Percentiles rank a stretch among this genome's conserved stretches.
phyloP scores from a whole-genome alignment of 148 eudicot species.

The Persicaria tinctoria region DNA sequence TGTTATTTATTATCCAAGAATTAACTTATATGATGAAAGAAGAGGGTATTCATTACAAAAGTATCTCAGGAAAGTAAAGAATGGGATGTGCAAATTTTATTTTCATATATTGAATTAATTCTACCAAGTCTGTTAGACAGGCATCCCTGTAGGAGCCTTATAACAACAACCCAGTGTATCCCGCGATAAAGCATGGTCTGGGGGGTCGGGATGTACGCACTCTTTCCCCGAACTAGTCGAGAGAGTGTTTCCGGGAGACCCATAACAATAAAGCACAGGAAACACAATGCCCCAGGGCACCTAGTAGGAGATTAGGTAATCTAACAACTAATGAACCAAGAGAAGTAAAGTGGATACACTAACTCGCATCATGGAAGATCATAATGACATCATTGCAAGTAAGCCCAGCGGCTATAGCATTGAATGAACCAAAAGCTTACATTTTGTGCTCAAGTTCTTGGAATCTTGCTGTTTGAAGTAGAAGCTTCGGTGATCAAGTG shows the following conservation, averaged over 20 bases:
- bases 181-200: too few species aligned
- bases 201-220: too few species aligned
- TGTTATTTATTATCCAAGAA: neutral
- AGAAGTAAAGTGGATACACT: neutral
- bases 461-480: constrained; percentile 99
- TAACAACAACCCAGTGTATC: neutral
- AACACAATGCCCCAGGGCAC: too few species aligned
- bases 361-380: neutral
- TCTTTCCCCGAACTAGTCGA: too few species aligned
- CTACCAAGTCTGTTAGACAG: neutral
- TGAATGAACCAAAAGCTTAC: constrained; percentile 37
- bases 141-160: neutral
- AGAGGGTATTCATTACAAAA: neutral
- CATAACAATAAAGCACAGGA: too few species aligned
- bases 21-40: neutral
- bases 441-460: constrained; percentile 81
- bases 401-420: neutral
- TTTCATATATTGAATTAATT: neutral
- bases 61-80: neutral
- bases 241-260: too few species aligned
- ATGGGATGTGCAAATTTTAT: neutral
- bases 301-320: neutral
- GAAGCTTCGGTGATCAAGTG: constrained; percentile 98
- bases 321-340: neutral
- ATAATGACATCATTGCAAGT: neutral